Evolutionary conservation across 2,329 filamentous ascomycete species (phyloP), one percentile per base, ranked within the genome.

Genomic region (Didymella exigua): DNA sequence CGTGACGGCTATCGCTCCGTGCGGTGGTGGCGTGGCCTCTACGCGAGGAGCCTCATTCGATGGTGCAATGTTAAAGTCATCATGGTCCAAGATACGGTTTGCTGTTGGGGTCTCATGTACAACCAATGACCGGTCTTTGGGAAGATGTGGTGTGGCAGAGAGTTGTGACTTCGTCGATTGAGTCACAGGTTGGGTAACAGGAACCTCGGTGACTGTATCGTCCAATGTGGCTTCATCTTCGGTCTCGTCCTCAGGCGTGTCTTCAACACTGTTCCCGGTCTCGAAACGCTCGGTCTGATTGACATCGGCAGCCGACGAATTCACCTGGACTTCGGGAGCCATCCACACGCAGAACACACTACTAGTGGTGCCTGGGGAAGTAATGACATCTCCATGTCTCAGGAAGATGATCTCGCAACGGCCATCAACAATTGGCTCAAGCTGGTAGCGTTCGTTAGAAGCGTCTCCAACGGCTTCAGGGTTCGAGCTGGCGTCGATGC

Each of bases 31-130:
- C 4, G 19, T 27, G 10, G 26, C 8, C n/a, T 36, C 31, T 18
- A 44, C 14, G 1, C 38, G 31, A 2, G 14, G 16, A 3, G 11
- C 43, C n/a, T 45, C 45, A 7, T 40, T 55, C 21, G 56, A 37
- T 19, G 31, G 13, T n/a, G 33, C 37, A n/a, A 38, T n/a, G 7
- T 40, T 11, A 4, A 40, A 47, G 5, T 54, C 54, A 13, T 33
- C 29, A 11, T 33, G 9, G 5, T 47, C 49, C 13, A 52, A 49
- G 27, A 59, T 40, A 23, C 69, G 65, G 41, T 59, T 46, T 38
- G 58, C 51, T 3, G 67, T 69, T 6, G 71, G 71, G 1, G 71
- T 74, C 46, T 74, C 71, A 18, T 73, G 69, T 5, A 74, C 59
- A 5, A 74, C 47, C n/a, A 67, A 48, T 1, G 69, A 68, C 8